Percentiles rank a stretch among this genome's conserved stretches.
Conservation (phyloP, 2,329 filamentous ascomycete genomes). For the Ilyonectria destructans region DNA sequence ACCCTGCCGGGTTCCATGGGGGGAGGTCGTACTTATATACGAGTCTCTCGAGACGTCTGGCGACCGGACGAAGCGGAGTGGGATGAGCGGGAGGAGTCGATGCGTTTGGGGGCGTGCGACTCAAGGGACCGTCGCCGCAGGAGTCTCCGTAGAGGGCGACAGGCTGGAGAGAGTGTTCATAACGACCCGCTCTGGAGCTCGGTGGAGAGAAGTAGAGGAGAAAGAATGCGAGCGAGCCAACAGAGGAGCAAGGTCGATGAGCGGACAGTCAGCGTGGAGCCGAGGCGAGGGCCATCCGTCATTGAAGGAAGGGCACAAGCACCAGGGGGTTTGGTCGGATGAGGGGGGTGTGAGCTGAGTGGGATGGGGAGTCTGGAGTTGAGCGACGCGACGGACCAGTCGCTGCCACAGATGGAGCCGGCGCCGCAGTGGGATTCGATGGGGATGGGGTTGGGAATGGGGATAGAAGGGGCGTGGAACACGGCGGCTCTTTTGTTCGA, state of each 20-base stretch:
- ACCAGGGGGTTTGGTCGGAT: slow-evolving; percentile 37
- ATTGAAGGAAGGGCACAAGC: slow-evolving; percentile 44
- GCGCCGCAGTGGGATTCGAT: slow-evolving; percentile 43
- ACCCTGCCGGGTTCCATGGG: slow-evolving; percentile 55
- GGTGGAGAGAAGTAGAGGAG: slow-evolving; percentile 48
- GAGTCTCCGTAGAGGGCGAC: slow-evolving; percentile 55
- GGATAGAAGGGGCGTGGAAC: slow-evolving; percentile 48
- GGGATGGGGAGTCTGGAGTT: slow-evolving; percentile 34
- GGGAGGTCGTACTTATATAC: slow-evolving; percentile 48
- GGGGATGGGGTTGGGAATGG: slow-evolving; percentile 31
- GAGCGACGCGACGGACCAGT: slow-evolving; percentile 28
- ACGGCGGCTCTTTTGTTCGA: slow-evolving; percentile 52
- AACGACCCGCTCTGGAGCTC: slow-evolving; percentile 56
- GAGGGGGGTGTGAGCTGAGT: slow-evolving; percentile 47
- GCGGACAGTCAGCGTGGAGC: slow-evolving; percentile 49
- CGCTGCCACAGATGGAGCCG: slow-evolving; percentile 38
- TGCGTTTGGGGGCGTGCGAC: slow-evolving; percentile 46
- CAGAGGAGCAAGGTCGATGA: slow-evolving; percentile 42
- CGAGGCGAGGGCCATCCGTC: slow-evolving; percentile 42
- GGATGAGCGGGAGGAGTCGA: slow-evolving; percentile 42
- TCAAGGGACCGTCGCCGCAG: slow-evolving; percentile 49
- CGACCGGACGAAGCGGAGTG: slow-evolving; percentile 43
- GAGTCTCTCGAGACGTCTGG: slow-evolving; percentile 38
- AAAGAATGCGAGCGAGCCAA: slow-evolving; percentile 46
- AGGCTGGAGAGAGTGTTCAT: slow-evolving; percentile 53